phyloP scores from a whole-genome alignment of 2,329 filamentous ascomycete species.

The Pezicula radicicola region DNA sequence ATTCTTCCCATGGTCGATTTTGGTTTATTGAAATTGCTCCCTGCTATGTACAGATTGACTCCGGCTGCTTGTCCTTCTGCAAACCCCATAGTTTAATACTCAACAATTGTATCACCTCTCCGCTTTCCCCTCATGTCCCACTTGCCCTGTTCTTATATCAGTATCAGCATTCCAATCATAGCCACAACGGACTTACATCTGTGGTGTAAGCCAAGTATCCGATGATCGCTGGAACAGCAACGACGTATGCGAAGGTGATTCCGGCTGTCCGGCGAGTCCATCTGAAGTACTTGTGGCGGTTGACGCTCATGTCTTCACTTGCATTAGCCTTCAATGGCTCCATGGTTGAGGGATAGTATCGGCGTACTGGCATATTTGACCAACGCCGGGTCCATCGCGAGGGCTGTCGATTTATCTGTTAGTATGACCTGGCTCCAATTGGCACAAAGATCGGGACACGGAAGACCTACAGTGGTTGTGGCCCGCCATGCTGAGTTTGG shows the following conservation, averaged over 20 bases:
- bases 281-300: slow-evolving; percentile 92
- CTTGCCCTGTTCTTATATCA: slow-evolving; percentile 63
- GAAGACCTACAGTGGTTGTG: slow-evolving; percentile 40
- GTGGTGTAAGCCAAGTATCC: slow-evolving; percentile 73
- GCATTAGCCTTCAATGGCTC: background rate
- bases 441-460: background rate
- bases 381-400: slow-evolving; percentile 43
- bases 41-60: slow-evolving; percentile 1
- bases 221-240: slow-evolving; percentile 68
- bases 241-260: slow-evolving; percentile 74
- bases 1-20: too few relatives aligned
- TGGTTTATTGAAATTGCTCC: background rate
- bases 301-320: slow-evolving; percentile 70
- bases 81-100: slow-evolving; percentile 54
- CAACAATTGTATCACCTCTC: slow-evolving; percentile 77
- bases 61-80: slow-evolving; percentile 9
- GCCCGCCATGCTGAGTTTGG: slow-evolving; percentile 42
- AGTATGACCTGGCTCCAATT: slow-evolving; percentile 7
- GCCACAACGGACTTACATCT: slow-evolving; percentile 65
- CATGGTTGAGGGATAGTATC: slow-evolving; percentile 7
- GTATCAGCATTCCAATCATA: slow-evolving; percentile 11
- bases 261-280: slow-evolving; percentile 84
- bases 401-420: slow-evolving; percentile 14
- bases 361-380: slow-evolving; percentile 51
- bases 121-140: slow-evolving; percentile 84